Base-by-base conservation (phyloP, 164 flowering plant genomes). In the Magnolia officinalis region DNA sequence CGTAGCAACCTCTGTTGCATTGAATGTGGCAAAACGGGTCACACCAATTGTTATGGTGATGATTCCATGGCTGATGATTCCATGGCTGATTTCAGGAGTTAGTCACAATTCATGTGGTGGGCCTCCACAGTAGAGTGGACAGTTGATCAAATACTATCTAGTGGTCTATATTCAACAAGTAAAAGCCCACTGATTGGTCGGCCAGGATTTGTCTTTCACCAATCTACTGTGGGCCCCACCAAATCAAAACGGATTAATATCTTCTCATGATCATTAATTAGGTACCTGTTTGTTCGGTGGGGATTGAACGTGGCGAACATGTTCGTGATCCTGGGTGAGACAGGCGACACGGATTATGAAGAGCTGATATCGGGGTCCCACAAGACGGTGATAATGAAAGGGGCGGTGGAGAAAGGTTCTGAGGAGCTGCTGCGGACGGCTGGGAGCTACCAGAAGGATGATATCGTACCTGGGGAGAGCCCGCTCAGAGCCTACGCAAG, bases 281-380 rank as follows among this genome's bases (percentile, higher is more conserved):
- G 99, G 91, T 94, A 94, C 85, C 85, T 96, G 4, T 94, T 92
- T 64, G 98, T 94, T 10, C 94, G 99, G 7, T 96, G 99, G 99
- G 88, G 94, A 75, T 50, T 94, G 79, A 91, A 92, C 23, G 91
- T 94, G 1, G 88, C 97, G 24, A 94, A 93, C 83, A 91, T 96
- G 97, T 90, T 70, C 61, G 96, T 96, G 45, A 68, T 96, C 70
- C 86, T 91, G 18, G 98, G 99, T 1, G 99, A 94, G 73, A 84
- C 85, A 0, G 98, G 98, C 2, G 99, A 96, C 74, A 91, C 98
- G 0, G 99, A 96, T 74, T 83, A 91, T 71, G 99, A 96, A 73
- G 99, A 92, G 76, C 78, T 94, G 77, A 88, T 90, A 69, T 83
- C 94, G 0, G 99, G 98, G 9, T 80, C 96, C 19, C 99, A 96